phyloP scores from a whole-genome alignment of 176 grass and related monocot genomes.

The Calamus simplicifolius region DNA sequence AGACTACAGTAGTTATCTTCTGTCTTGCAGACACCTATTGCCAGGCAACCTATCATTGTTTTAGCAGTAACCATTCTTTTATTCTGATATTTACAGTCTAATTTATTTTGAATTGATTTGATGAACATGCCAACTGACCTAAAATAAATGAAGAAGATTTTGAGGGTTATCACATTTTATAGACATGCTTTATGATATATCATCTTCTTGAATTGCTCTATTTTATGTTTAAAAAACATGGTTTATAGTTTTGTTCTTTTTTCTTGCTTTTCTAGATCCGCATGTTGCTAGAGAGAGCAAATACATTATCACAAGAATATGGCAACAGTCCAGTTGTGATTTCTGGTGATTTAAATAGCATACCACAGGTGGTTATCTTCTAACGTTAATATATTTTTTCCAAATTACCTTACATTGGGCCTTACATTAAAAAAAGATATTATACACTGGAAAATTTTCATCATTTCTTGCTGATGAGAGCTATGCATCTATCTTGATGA shows the following conservation, averaged over 20 bases:
- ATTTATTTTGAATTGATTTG: too few species aligned
- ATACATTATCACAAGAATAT: constrained; percentile 9
- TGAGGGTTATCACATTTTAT: too few species aligned
- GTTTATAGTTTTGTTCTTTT: constrained; percentile 1
- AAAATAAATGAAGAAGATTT: too few species aligned
- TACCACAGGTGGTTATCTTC: constrained; percentile 9
- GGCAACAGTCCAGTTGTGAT: constrained; percentile 9
- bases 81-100: too few species aligned
- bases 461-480: neutral
- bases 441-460: neutral
- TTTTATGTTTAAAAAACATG: neutral
- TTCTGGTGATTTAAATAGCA: constrained; percentile 27
- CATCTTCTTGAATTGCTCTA: neutral
- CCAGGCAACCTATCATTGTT: too few species aligned
- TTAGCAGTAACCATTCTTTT: too few species aligned
- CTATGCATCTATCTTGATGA: constrained; percentile 1
- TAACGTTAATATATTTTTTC: neutral
- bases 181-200: too few species aligned
- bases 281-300: constrained; percentile 20
- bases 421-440: neutral
- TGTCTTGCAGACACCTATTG: too few species aligned
- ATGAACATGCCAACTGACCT: too few species aligned
- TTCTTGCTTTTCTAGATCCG: constrained; percentile 13
- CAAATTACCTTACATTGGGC: neutral
- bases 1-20: too few species aligned